phyloP scores from a whole-genome alignment of 306 rosid species.

The Glycine tomentella region DNA sequence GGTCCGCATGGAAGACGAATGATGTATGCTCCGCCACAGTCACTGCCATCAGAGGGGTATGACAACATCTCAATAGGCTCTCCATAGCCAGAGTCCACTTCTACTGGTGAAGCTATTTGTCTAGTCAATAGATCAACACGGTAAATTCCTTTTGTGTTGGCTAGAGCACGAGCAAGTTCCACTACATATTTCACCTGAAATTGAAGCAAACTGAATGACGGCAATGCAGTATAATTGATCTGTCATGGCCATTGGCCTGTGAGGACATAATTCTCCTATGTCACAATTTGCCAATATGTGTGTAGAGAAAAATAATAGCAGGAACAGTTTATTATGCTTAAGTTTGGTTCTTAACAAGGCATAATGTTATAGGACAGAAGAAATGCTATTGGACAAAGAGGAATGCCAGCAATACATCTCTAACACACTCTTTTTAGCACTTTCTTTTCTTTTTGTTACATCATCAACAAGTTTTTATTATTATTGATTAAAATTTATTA shows the following conservation, averaged over 20 bases:
- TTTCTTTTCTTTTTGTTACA: no score
- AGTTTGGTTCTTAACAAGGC: neutral
- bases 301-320: neutral
- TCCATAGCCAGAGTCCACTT: slow-evolving; percentile 73
- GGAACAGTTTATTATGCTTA: neutral
- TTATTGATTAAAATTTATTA: no score
- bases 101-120: slow-evolving; percentile 67
- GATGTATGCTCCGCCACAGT: slow-evolving; percentile 79
- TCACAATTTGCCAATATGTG: neutral
- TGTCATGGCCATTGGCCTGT: no score
- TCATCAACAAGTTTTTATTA: no score
- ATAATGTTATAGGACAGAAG: neutral
- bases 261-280: neutral
- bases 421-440: no score
- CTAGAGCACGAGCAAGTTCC: slow-evolving; percentile 82
- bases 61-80: slow-evolving; percentile 85
- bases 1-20: slow-evolving; percentile 87
- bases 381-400: no score
- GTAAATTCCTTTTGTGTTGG: slow-evolving; percentile 75
- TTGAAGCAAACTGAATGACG: neutral
- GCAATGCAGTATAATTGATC: neutral
- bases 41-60: slow-evolving; percentile 69
- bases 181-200: slow-evolving; percentile 79
- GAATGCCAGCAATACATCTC: no score
- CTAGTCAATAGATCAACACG: slow-evolving; percentile 83